Evolutionary conservation across 306 rosid genomes (phyloP).

Genomic region (Cyamopsis tetragonoloba): DNA sequence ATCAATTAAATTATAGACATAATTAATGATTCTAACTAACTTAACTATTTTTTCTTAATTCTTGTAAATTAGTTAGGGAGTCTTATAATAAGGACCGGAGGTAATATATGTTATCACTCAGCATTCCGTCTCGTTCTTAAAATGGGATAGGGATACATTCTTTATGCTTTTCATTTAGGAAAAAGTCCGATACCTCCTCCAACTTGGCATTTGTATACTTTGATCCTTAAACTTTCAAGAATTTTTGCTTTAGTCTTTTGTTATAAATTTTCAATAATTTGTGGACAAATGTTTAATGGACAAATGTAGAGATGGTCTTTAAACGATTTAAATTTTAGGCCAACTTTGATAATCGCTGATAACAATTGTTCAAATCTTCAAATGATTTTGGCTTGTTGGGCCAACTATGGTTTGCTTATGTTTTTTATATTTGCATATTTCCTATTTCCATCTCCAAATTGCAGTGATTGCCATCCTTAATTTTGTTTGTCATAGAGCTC

Average conservation of each 20-base stretch:
- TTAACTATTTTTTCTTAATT: too few relatives aligned
- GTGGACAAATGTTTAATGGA: neutral
- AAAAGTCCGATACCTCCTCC: neutral
- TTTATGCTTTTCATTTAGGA: neutral
- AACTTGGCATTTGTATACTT: neutral
- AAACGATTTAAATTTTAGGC: neutral
- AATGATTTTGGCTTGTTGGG: neutral
- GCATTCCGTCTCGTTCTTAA: neutral
- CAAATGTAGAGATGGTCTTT: neutral
- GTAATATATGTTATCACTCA: neutral
- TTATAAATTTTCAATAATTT: too few relatives aligned
- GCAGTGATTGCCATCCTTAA: slow-evolving; percentile 46
- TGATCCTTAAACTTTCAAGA: neutral
- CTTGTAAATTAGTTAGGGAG: too few relatives aligned
- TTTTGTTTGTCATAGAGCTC: slow-evolving; percentile 54
- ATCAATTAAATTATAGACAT: too few relatives aligned
- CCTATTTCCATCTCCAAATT: neutral
- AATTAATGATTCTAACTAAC: too few relatives aligned
- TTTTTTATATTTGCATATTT: neutral
- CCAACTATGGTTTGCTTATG: neutral
- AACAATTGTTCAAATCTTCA: neutral
- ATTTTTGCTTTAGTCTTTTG: neutral
- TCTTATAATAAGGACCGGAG: too few relatives aligned
- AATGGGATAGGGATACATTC: neutral
- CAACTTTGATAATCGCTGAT: neutral